Evolutionary conservation across 306 rosid species (phyloP), one percentile per base, ranked within the genome.

Genomic region (Cucumis hystrix): DNA sequence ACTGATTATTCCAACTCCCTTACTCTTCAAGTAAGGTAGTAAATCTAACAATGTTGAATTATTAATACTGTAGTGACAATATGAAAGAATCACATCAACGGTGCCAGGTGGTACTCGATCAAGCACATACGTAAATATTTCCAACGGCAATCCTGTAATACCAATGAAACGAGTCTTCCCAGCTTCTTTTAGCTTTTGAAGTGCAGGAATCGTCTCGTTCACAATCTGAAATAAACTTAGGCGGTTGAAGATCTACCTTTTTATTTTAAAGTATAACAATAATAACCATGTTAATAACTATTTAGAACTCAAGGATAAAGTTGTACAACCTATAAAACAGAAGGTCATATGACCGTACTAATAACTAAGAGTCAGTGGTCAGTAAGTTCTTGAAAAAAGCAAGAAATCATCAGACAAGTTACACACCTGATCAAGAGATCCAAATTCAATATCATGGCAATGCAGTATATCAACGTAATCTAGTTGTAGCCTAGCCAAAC

Each of bases 401-500:
- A 70, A 69, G 13, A 69, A 41, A 69, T 23, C n/a, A 43, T 11
- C 51, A 43, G 35, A 41, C 5, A 69, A 69, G 39, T 45, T 52
- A 47, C 67, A 30, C 18, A 91, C 98, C 95, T 92, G 97, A 71
- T 92, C 92, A 14, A 95, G 88, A 52, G 89, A 85, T 15, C 89
- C 97, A 70, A 90, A 95, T 83, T 95, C 98, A 81, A 95, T 92
- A 56, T 95, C 98, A 82, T 95, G 98, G 80, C 98, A 95, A 66
- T 89, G 97, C 45, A 95, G 83, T 79, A 95, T 89, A 85, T 95
- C 98, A 10, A 95, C 97, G 17, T 92, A 92, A 41, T 92, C 97
- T 12, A 95, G 85, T 87, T 92, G 96, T 84, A 95, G 84, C 58
- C 98, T 90, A 73, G 80, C 84, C 88, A 95, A 90, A 84, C 98